Percentiles rank a stretch among this genome's conserved stretches.
These are phyloP conservation scores for Metschnikowia lunata DNA, from an alignment of 805 yeast genomes.

Conservation along the genomic window DNA sequence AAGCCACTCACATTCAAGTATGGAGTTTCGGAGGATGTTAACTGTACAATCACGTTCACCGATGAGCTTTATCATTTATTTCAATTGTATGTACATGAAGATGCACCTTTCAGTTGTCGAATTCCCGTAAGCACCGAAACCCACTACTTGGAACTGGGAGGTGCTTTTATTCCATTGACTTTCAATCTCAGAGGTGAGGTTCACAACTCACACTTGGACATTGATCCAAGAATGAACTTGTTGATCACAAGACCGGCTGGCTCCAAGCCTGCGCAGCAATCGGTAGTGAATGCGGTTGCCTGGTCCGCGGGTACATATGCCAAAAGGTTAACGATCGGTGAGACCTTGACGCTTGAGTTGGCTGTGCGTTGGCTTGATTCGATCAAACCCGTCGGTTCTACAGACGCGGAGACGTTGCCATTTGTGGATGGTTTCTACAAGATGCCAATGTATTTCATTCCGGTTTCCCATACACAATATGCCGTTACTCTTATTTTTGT, in stretches of 20 bases:
- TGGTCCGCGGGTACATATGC: constrained; percentile 61
- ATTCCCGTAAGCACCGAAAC: constrained; percentile 47
- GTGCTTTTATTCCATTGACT: constrained; percentile 53
- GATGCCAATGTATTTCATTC: constrained; percentile 28
- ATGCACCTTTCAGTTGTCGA: constrained; percentile 69
- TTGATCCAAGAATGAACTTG: constrained; percentile 55
- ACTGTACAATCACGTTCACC: constrained; percentile 57
- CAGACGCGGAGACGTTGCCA: constrained; percentile 24
- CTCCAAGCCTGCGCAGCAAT: constrained; percentile 26
- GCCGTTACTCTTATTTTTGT: constrained; percentile 19
- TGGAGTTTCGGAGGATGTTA: constrained; percentile 46
- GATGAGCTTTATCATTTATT: constrained; percentile 66
- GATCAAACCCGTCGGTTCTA: constrained; percentile 19
- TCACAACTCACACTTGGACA: constrained; percentile 63
- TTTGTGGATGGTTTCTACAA: constrained; percentile 38
- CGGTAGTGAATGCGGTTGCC: constrained; percentile 52
- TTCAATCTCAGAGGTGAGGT: constrained; percentile 64
- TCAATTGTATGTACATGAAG: constrained; percentile 74
- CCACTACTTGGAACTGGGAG: constrained; percentile 39
- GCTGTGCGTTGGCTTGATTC: constrained; percentile 54
- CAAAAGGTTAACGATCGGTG: constrained; percentile 63
- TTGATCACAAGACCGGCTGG: constrained; percentile 39
- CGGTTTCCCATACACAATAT: constrained; percentile 23
- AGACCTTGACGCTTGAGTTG: constrained; percentile 50
- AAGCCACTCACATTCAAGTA: constrained; percentile 53